These are phyloP conservation scores for Talaromyces sp. DNA, from an alignment of 2,329 filamentous ascomycete genomes.

Conservation along the genomic window DNA sequence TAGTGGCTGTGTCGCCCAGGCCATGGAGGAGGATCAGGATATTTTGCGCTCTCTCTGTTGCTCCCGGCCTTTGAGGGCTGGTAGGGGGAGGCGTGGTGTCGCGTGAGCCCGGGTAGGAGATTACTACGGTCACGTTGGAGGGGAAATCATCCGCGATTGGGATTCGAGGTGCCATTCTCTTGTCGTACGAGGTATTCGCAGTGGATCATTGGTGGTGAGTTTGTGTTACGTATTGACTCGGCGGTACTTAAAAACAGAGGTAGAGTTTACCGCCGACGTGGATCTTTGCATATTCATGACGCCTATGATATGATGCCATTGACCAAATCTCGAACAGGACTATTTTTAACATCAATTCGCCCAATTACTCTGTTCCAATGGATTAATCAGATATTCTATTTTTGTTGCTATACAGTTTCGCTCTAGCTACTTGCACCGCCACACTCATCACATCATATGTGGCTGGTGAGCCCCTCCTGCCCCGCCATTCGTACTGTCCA, in stretches of 20 bases:
- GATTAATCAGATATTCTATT: neutral
- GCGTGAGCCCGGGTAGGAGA: constrained; percentile 41
- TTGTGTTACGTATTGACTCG: neutral
- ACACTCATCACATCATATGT: neutral
- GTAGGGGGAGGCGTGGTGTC: constrained; percentile 34
- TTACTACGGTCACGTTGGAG: constrained; percentile 36
- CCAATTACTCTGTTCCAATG: neutral
- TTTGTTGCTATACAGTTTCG: neutral
- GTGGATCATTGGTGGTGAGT: neutral
- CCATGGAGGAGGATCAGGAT: constrained; percentile 81
- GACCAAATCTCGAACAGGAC: too few species aligned
- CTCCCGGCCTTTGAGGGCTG: constrained; percentile 26
- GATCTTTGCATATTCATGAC: neutral
- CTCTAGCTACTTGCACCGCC: neutral
- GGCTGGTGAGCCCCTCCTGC: neutral
- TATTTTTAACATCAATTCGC: neutral
- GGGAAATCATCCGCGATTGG: constrained; percentile 49
- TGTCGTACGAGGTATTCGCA: neutral
- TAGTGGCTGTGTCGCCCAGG: constrained; percentile 68
- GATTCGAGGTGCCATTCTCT: constrained; percentile 33
- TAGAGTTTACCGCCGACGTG: neutral
- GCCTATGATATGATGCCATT: neutral
- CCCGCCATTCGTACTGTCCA: neutral
- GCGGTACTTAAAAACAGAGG: neutral
- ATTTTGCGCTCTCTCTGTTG: constrained; percentile 55